A percentile compares a stretch with the other conserved stretches of the same genome.
These are phyloP conservation scores for Pestalotiopsis sp. DNA, from an alignment of 2,329 filamentous ascomycete species.

Conservation along the genomic window DNA sequence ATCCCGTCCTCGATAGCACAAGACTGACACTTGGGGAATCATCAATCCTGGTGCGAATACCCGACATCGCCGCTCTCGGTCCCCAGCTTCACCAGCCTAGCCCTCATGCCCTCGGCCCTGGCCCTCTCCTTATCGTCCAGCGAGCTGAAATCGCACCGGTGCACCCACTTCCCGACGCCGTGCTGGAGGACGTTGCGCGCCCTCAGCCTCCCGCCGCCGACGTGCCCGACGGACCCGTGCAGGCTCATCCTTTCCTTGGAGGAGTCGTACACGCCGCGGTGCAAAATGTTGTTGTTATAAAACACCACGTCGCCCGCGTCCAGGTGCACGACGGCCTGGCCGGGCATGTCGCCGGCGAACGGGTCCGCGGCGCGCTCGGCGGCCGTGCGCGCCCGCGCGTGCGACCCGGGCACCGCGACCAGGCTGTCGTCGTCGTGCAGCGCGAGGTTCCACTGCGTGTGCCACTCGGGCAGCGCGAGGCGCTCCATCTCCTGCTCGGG, in stretches of 20 bases:
- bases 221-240: constrained; percentile 70
- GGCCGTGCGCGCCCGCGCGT: constrained; percentile 69
- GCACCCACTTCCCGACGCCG: constrained; percentile 68
- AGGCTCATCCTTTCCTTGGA: constrained; percentile 65
- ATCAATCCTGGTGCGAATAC: constrained; percentile 58
- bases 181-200: constrained; percentile 77
- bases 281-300: constrained; percentile 88
- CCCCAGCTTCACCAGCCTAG: constrained; percentile 62
- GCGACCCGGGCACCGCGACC: constrained; percentile 76
- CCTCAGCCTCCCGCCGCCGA: constrained; percentile 51
- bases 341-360: constrained; percentile 61
- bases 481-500: constrained; percentile 66
- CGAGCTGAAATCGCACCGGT: constrained; percentile 53
- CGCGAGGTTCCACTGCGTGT: constrained; percentile 87
- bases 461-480: constrained; percentile 62
- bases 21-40: not conserved
- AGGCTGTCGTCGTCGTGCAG: constrained; percentile 70
- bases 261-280: constrained; percentile 66
- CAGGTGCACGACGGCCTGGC: constrained; percentile 65
- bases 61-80: constrained; percentile 60
- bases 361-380: constrained; percentile 67
- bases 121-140: constrained; percentile 42
- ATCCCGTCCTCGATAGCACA: not conserved
- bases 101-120: constrained; percentile 64
- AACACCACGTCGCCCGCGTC: constrained; percentile 79